Evolutionary conservation across 2,329 filamentous ascomycete species (phyloP).

Genomic region (Ophiocordyceps polyrhachis-furcata): DNA sequence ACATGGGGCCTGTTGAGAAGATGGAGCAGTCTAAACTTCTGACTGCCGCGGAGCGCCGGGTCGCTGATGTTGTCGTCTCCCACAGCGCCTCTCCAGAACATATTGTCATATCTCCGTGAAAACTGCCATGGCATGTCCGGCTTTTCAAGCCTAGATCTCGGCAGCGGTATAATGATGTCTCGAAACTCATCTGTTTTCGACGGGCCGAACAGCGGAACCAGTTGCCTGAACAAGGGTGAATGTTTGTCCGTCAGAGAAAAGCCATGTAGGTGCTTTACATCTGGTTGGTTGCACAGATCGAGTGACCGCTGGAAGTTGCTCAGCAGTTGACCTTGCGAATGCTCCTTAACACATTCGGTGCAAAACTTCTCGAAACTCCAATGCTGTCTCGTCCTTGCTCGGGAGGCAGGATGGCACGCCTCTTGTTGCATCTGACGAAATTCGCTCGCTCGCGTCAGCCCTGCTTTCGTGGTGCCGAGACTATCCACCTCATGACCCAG

Average conservation of each 20-base stretch:
- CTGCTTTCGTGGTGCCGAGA: neutral
- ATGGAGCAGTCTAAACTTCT: slow-evolving; percentile 53
- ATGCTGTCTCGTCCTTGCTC: slow-evolving; percentile 34
- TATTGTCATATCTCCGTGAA: slow-evolving; percentile 37
- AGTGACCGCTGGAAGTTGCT: slow-evolving; percentile 45
- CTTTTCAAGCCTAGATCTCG: slow-evolving; percentile 19
- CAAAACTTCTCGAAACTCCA: slow-evolving; percentile 51
- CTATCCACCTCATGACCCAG: neutral
- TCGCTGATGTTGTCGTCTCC: slow-evolving; percentile 31
- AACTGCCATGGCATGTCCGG: slow-evolving; percentile 30
- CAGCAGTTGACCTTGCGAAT: slow-evolving; percentile 50
- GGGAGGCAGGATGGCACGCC: slow-evolving; percentile 45
- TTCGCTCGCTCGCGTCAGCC: slow-evolving; percentile 5
- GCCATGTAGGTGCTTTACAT: slow-evolving; percentile 54
- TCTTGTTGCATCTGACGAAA: slow-evolving; percentile 24
- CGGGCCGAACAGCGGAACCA: slow-evolving; percentile 60
- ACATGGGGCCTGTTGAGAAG: slow-evolving; percentile 40
- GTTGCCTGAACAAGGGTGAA: slow-evolving; percentile 39
- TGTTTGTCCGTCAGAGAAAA: slow-evolving; percentile 49
- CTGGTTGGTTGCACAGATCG: slow-evolving; percentile 59
- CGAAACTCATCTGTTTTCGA: slow-evolving; percentile 54
- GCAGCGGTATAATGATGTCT: slow-evolving; percentile 58
- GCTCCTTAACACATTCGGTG: slow-evolving; percentile 38
- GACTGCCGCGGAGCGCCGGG: slow-evolving; percentile 46
- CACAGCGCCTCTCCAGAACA: slow-evolving; percentile 62